Evolutionary conservation across 176 grass and related monocot species (phyloP), one percentile per base, ranked within the genome.

Genomic region (Eleusine coracana): DNA sequence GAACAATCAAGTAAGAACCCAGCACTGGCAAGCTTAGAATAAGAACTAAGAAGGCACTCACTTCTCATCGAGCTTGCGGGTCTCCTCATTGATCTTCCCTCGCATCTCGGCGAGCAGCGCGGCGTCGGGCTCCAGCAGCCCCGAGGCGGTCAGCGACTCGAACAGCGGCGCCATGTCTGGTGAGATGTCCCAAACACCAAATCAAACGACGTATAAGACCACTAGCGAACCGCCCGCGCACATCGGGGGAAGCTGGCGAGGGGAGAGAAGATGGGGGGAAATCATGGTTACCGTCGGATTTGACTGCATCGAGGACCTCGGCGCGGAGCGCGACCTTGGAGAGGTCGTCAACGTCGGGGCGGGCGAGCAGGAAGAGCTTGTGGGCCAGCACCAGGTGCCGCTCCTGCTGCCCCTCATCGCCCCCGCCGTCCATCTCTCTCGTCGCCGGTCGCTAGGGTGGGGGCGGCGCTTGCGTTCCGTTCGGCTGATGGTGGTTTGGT

Each of bases 291-390:
- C 92, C 96, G 18, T 98, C 86, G 79, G 82, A 89, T 83, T 88
- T 95, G 56, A 98, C 92, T 83, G 89, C 85, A 50, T 72, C 38
- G 80, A 95, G 87, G 65, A 90, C 91, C 6, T 95, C 92, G 56
- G 90, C 70, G 82, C 96, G 96, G 80, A 95, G 89, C 72, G 73
- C 86, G 82, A 98, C 96, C 92, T 95, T 98, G 62, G 92, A 90
- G 82, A 93, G 92, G 82, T 98, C 96, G 62, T 91, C 96, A 52
- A 95, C 89, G 48, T 91, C 87, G 21, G 87, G 87, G 13, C 90
- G 92, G 64, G 96, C 83, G 66, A 98, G 88, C 13, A 95, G 92
- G 90, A 98, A 98, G 51, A 95, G 91, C 82, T 95, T 98, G 90
- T 95, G 73, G 28, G 88, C 92, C 56, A 98, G 89, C 62, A 85